These are phyloP conservation scores for Dryas alaskensis DNA, from an alignment of 306 rosid genomes.

Conservation along the genomic window DNA sequence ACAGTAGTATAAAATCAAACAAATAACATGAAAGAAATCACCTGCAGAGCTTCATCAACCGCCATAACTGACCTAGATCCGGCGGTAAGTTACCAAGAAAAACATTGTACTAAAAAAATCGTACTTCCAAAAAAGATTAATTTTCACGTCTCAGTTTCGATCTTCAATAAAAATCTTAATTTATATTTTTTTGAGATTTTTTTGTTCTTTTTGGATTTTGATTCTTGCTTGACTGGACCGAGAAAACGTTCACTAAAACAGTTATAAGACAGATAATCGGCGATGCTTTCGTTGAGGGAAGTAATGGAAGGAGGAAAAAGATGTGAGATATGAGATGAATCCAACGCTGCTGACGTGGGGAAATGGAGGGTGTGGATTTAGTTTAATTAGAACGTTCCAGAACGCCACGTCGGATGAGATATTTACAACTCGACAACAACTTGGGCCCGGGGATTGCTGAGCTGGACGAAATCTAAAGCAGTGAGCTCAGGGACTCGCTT, in stretches of 20 bases:
- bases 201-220: background rate
- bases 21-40: conserved; percentile 28
- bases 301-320: background rate
- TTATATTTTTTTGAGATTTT: background rate
- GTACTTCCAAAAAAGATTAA: background rate
- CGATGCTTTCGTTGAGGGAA: conserved; percentile 24
- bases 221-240: conserved; percentile 31
- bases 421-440: conserved; percentile 47
- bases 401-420: conserved; percentile 51
- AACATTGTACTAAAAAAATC: background rate
- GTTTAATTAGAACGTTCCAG: conserved; percentile 26
- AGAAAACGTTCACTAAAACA: conserved; percentile 9
- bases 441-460: conserved; percentile 27
- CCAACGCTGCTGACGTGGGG: conserved; percentile 41
- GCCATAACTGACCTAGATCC: conserved; percentile 55
- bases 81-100: conserved; percentile 21
- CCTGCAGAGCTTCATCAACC: conserved; percentile 35
- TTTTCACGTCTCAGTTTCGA: background rate
- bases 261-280: conserved; percentile 27
- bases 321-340: conserved; percentile 30
- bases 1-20: conserved; percentile 5
- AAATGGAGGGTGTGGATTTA: conserved; percentile 38
- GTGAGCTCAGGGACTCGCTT: conserved; percentile 24
- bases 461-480: conserved; percentile 65
- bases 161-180: background rate